Percentiles rank a stretch among this genome's conserved stretches.
Evolutionary conservation across 2,329 filamentous ascomycete genomes (phyloP).

Genomic region (Bimuria novae-zelandiae): DNA sequence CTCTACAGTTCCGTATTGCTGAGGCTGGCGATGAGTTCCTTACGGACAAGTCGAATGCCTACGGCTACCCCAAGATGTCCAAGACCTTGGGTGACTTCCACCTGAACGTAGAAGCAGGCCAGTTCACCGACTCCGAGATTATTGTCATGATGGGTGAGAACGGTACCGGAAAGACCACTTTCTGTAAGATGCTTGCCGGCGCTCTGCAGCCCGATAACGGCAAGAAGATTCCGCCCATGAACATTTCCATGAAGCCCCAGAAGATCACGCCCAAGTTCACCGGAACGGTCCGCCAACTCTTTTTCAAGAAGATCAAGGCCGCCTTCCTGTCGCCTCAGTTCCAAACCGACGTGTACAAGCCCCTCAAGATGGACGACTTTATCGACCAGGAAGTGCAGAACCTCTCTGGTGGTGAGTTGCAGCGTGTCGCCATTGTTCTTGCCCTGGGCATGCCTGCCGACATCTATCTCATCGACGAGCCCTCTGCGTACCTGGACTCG

Average conservation of each 20-base stretch:
- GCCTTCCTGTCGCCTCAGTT: constrained; percentile 97
- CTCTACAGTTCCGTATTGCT: constrained; percentile 89
- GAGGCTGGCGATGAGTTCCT: constrained; percentile 89
- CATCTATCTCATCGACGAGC: constrained; percentile 98
- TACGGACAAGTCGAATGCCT: constrained; percentile 81
- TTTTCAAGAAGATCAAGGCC: constrained; percentile 99
- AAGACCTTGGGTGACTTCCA: constrained; percentile 92
- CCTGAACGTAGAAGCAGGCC: constrained; percentile 77
- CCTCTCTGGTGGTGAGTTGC: constrained; percentile 97
- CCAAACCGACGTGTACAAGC: constrained; percentile 99
- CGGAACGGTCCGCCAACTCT: constrained; percentile 93
- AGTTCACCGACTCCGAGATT: constrained; percentile 97
- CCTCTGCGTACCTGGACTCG: constrained; percentile 83
- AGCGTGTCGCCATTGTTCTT: constrained; percentile 97
- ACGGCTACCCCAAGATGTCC: constrained; percentile 86
- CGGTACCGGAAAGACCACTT: constrained; percentile 98
- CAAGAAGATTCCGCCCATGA: constrained; percentile 84
- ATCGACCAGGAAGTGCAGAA: constrained; percentile 99
- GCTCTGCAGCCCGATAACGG: constrained; percentile 86
- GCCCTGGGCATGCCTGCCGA: constrained; percentile 95
- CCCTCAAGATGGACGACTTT: constrained; percentile 98
- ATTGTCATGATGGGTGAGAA: constrained; percentile 99
- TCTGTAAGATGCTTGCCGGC: constrained; percentile 94
- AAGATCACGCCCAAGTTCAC: constrained; percentile 99
- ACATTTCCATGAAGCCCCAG: constrained; percentile 99